Evolutionary conservation across 2,329 filamentous ascomycete species (phyloP).

Genomic region (Colletotrichum camelliae): DNA sequence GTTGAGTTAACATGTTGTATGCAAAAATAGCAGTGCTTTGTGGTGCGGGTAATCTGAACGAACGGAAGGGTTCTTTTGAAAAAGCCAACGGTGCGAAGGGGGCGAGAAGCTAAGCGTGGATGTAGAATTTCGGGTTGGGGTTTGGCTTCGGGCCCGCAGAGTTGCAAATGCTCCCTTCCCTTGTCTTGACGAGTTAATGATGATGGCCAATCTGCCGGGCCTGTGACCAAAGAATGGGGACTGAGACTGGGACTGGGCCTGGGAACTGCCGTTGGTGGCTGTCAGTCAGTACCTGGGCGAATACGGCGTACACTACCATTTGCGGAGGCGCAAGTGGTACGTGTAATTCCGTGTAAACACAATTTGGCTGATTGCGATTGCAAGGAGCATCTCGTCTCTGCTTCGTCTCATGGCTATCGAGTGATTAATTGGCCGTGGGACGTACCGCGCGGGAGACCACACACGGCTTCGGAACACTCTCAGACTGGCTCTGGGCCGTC

Average conservation of each 20-base stretch:
- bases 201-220: neutral
- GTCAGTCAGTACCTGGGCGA: neutral
- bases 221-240: neutral
- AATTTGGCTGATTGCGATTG: neutral
- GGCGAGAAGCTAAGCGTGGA: neutral
- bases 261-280: neutral
- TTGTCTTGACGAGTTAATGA: neutral
- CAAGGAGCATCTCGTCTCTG: neutral
- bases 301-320: neutral
- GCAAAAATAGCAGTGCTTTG: neutral
- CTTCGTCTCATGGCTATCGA: neutral
- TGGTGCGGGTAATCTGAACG: neutral
- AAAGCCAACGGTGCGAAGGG: neutral
- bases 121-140: neutral
- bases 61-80: constrained; percentile 10
- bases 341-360: neutral
- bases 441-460: neutral
- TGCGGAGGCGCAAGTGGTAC: neutral
- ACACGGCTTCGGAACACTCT: neutral
- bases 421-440: neutral
- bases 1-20: neutral
- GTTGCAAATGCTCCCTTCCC: neutral
- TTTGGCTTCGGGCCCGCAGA: neutral
- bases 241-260: neutral
- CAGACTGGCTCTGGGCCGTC: neutral